phyloP scores from a whole-genome alignment of 108 stramenopile genomes.

The Cylindrotheca fusiformis region DNA sequence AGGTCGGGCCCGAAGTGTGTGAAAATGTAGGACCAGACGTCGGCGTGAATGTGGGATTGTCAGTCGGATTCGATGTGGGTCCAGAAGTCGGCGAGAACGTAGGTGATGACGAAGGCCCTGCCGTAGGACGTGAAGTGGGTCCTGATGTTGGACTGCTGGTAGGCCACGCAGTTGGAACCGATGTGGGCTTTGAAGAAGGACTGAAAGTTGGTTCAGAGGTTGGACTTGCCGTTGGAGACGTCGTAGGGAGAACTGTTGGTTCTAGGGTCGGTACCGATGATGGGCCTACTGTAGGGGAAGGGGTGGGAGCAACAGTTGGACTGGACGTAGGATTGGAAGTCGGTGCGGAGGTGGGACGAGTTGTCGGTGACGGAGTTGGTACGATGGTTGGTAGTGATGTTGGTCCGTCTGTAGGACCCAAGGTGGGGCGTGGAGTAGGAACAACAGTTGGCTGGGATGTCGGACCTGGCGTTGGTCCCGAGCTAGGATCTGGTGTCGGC shows the following conservation, averaged over 20 bases:
- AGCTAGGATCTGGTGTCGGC: not conserved
- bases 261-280: not conserved
- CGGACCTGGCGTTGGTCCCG: not conserved
- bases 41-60: not conserved
- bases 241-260: not conserved
- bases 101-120: not conserved
- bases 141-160: not conserved
- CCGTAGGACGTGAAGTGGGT: not conserved
- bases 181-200: not conserved
- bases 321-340: not conserved
- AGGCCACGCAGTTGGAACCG: not conserved
- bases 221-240: not conserved
- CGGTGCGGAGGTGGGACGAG: not conserved
- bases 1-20: not conserved
- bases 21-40: not conserved
- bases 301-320: not conserved
- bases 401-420: not conserved
- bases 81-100: not conserved
- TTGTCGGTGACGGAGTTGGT: not conserved
- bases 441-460: not conserved
- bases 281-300: not conserved
- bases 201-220: not conserved
- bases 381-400: not conserved
- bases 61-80: not conserved
- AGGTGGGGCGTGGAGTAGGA: not conserved